Evolutionary conservation across 257 asterid species (phyloP), one percentile per base, ranked within the genome.

Genomic region (Scutellaria baicalensis): DNA sequence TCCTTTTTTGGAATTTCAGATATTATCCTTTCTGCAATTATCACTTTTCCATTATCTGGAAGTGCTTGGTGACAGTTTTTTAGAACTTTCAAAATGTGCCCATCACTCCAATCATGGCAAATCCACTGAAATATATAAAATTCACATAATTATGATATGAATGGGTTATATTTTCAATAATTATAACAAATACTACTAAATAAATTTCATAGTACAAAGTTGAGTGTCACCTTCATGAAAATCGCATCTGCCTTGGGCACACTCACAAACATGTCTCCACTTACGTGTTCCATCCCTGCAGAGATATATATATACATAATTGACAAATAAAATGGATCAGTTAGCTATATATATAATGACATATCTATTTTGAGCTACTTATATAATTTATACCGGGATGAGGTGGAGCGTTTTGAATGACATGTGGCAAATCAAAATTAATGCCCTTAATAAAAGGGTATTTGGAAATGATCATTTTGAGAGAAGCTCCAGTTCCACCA

Each of bases 241-340:
- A 90, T 84, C 59, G 86, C 93, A 63, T 87, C 91, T 8, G 83
- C 96, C 54, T 49, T 71, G 0, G 96, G 96, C 33, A 90, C 85
- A 35, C 91, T 80, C 3, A 59, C 88, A 72, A 90, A 90, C 95
- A 89, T 89, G 69, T 89, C 90, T 6, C 92, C 94, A 4, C 88
- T 81, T 9, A 85, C 76, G 45, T 85, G 88, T 60, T 84, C 83
- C 62, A 85, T 77, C 0, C 90, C 88, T 80, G 38, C 36, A 59
- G n/a, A n/a, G n/a, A n/a, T n/a, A n/a, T n/a, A n/a, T n/a, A n/a
- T n/a, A n/a, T n/a, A n/a, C n/a, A n/a, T n/a, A n/a, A n/a, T n/a
- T n/a, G n/a, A n/a, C n/a, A n/a, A n/a, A n/a, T n/a, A n/a, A n/a
- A n/a, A n/a, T n/a, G n/a, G n/a, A n/a, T n/a, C n/a, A n/a, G n/a